These are phyloP conservation scores for Guadua angustifolia DNA, from an alignment of 176 grass and related monocot species.

Conservation along the genomic window DNA sequence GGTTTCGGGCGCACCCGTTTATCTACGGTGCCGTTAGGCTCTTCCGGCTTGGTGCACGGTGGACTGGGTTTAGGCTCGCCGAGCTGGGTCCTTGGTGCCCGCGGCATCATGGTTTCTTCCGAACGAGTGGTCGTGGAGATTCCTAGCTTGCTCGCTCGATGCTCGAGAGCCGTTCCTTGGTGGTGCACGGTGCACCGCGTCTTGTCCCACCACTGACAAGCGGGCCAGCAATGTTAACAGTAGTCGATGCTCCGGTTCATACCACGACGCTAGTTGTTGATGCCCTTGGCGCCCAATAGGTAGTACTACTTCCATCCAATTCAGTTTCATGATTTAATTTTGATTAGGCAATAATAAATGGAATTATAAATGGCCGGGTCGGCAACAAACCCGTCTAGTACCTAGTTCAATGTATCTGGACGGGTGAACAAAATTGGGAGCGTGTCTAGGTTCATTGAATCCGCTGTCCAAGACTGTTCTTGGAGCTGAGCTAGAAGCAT, in stretches of 20 bases:
- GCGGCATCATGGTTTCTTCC: constrained; percentile 35
- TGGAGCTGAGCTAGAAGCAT: constrained; percentile 30
- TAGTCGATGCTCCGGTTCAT: not conserved
- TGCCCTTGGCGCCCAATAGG: not conserved
- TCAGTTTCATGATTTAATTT: not conserved
- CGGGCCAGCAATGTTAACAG: not conserved
- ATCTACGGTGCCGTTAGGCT: not conserved
- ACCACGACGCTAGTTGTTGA: not conserved
- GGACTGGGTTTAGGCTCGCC: not conserved
- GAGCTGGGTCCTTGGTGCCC: not conserved
- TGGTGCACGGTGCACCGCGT: too few species aligned
- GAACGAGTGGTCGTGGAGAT: constrained; percentile 41
- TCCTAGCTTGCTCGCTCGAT: not conserved
- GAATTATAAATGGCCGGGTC: not conserved
- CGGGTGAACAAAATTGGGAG: not conserved
- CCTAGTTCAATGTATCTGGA: constrained; percentile 7
- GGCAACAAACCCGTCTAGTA: not conserved
- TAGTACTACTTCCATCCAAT: not conserved
- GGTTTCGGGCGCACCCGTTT: constrained; percentile 10
- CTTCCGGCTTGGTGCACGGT: not conserved
- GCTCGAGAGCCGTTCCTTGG: too few species aligned
- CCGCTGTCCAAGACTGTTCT: not conserved
- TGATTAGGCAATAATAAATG: not conserved
- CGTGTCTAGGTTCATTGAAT: constrained; percentile 46
- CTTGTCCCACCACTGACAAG: not conserved